These are phyloP conservation scores for Dactylellina haptotyla DNA, from an alignment of 2,329 filamentous ascomycete species.

Conservation along the genomic window DNA sequence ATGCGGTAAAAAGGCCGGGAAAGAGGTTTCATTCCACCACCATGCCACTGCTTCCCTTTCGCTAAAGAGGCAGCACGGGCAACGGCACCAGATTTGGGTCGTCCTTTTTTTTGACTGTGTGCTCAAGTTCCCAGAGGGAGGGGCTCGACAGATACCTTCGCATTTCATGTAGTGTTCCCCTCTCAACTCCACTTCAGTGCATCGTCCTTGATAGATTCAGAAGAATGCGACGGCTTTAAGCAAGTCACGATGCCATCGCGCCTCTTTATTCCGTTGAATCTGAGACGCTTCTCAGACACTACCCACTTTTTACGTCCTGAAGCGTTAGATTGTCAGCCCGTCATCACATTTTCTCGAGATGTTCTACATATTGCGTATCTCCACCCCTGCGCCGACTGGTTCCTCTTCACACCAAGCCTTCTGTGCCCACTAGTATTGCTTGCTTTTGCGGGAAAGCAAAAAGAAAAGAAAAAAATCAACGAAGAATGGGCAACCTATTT, in stretches of 20 bases:
- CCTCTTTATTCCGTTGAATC: slow-evolving; percentile 33
- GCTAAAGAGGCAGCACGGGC: slow-evolving; percentile 46
- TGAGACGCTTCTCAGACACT: slow-evolving; percentile 53
- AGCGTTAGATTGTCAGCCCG: slow-evolving; percentile 31
- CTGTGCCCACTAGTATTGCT: slow-evolving; percentile 20
- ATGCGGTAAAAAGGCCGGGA: slow-evolving; percentile 41
- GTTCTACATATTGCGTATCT: slow-evolving; percentile 55
- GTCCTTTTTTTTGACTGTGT: slow-evolving; percentile 1
- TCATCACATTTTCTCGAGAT: slow-evolving; percentile 45
- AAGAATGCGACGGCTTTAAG: slow-evolving; percentile 42
- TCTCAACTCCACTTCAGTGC: slow-evolving; percentile 45
- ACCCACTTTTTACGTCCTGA: slow-evolving; percentile 9
- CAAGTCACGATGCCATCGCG: slow-evolving; percentile 49
- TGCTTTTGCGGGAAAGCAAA: slow-evolving; percentile 45
- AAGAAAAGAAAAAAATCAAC: slow-evolving; percentile 5
- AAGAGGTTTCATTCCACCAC: slow-evolving; percentile 26
- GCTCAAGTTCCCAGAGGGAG: slow-evolving; percentile 37
- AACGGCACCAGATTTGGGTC: slow-evolving; percentile 35
- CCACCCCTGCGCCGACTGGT: slow-evolving; percentile 40
- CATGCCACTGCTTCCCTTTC: slow-evolving; percentile 13
- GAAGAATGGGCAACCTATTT: slow-evolving; percentile 1
- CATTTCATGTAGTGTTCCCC: slow-evolving; percentile 40
- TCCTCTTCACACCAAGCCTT: slow-evolving; percentile 47
- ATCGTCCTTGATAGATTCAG: slow-evolving; percentile 40
- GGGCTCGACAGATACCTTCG: slow-evolving; percentile 44